Evolutionary conservation across 2,329 filamentous ascomycete genomes (phyloP).

Genomic region (Pyrenochaeta sp.): DNA sequence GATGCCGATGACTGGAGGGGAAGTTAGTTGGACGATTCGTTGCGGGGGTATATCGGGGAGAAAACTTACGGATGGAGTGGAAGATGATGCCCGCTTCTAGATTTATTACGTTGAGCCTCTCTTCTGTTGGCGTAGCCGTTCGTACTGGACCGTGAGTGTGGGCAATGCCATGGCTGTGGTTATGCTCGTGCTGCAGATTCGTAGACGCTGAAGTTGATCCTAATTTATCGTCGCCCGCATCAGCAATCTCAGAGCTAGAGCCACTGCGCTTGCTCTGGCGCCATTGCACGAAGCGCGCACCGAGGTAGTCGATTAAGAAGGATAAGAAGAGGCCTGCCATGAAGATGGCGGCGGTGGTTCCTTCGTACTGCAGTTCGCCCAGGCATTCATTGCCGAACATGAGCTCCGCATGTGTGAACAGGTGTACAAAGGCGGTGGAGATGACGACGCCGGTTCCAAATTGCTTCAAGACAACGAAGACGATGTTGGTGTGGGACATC

Average conservation of each 20-base stretch:
- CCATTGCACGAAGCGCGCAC: constrained; percentile 65
- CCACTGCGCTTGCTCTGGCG: constrained; percentile 31
- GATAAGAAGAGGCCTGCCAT: constrained; percentile 79
- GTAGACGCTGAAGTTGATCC: constrained; percentile 12
- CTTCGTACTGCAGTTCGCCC: constrained; percentile 71
- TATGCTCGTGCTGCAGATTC: constrained; percentile 23
- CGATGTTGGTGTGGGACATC: constrained; percentile 55
- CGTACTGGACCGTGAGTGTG: constrained; percentile 35
- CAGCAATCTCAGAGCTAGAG: constrained; percentile 22
- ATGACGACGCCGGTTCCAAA: constrained; percentile 79
- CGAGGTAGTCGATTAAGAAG: constrained; percentile 74
- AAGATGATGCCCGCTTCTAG: constrained; percentile 79
- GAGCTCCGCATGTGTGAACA: constrained; percentile 75
- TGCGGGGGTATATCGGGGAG: not conserved
- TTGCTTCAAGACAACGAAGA: constrained; percentile 72
- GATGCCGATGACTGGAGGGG: constrained; percentile 65
- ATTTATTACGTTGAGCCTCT: constrained; percentile 70
- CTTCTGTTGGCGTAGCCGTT: constrained; percentile 31
- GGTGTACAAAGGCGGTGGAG: constrained; percentile 74
- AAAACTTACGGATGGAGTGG: constrained; percentile 70
- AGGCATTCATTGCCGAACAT: constrained; percentile 78
- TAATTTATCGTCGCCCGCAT: constrained; percentile 22
- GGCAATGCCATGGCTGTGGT: constrained; percentile 19
- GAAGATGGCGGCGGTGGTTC: constrained; percentile 72
- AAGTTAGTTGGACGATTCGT: not conserved